Base-by-base conservation (phyloP, 805 yeast genomes). In the Kuraishia molischiana region DNA sequence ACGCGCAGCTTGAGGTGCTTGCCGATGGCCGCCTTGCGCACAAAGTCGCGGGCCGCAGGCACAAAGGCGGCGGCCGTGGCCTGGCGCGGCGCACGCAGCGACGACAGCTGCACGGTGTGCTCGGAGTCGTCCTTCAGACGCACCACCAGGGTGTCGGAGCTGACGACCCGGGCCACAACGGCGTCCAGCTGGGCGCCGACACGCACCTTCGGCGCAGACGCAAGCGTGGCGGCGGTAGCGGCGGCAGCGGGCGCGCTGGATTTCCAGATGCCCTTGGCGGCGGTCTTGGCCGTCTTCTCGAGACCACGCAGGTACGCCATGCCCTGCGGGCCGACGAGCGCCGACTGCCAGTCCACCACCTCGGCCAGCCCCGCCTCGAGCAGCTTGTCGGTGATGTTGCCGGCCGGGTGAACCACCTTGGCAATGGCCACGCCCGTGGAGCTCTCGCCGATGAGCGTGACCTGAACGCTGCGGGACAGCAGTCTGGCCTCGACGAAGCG, bases 301-400 rank as follows among this genome's bases (percentile, higher is more conserved):
- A 79, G 74, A 41, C 65, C 69, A 51, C 95, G 72, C 38, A 83
- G 66, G 26, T 54, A 52, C 2, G 69, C 47, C 87, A 85, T 83
- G 19, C 64, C 62, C 32, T 66, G 59, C 9, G 86, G 61, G 4
- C 95, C 95, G 40, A 85, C 62, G 31, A 75, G 48, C 11, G 71
- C 52, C 1, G 86, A 74, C 53, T 86, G 95, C 86, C 90, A 79
- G 54, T 85, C 95, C 19, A 77, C 72, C 35, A 85, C 76, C 45
- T 76, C 78, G 10, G 81, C 95, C 22, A 79, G 65, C 9, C 95
- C 95, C 39, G 66, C 67, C 40, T 70, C 74, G 41, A 85, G 66
- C 40, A 85, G 61, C 44, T 74, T 72, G 45, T 77, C 82, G 41
- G 81, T 75, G 48, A 85, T 77, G 43, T 78, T 77, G 14, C 95